Conservation (phyloP, 2,329 filamentous ascomycete genomes). For the Neocatenulostroma microsporum region DNA sequence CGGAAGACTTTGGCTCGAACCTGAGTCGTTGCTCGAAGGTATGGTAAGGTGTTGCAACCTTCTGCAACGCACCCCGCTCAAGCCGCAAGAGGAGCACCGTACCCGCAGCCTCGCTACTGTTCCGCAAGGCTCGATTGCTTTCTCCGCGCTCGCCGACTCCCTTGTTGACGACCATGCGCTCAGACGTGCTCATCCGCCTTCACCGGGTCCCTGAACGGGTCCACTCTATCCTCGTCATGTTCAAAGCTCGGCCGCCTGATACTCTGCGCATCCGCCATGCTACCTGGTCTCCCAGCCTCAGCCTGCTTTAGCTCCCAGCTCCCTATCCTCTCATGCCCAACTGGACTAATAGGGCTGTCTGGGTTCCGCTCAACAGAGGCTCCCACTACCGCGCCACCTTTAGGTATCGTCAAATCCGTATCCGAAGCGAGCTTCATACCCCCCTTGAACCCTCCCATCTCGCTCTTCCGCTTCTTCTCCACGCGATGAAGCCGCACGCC, state of each 20-base stretch:
- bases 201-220: slow-evolving; percentile 37
- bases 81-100: too few species aligned
- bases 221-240: slow-evolving; percentile 34
- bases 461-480: slow-evolving; percentile 25
- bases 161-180: too few species aligned
- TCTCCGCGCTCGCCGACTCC: too few species aligned
- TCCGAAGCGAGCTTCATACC: slow-evolving; percentile 48
- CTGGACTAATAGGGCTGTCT: slow-evolving; percentile 16
- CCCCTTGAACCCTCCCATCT: slow-evolving; percentile 51
- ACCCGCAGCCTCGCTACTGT: too few species aligned
- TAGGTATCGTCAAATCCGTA: slow-evolving; percentile 43
- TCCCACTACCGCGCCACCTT: slow-evolving; percentile 31
- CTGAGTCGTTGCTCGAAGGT: too few species aligned
- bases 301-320: slow-evolving; percentile 50
- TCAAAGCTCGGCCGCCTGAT: slow-evolving; percentile 39
- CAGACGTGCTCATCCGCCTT: slow-evolving; percentile 43
- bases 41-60: too few species aligned
- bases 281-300: slow-evolving; percentile 21
- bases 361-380: slow-evolving; percentile 28
- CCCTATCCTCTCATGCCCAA: slow-evolving; percentile 46
- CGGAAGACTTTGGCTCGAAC: too few species aligned
- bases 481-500: slow-evolving; percentile 41
- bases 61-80: too few species aligned
- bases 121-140: too few species aligned
- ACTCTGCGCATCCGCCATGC: slow-evolving; percentile 11